phyloP scores from a whole-genome alignment of 495 filamentous ascomycete genomes.

The Platismatia glauca region DNA sequence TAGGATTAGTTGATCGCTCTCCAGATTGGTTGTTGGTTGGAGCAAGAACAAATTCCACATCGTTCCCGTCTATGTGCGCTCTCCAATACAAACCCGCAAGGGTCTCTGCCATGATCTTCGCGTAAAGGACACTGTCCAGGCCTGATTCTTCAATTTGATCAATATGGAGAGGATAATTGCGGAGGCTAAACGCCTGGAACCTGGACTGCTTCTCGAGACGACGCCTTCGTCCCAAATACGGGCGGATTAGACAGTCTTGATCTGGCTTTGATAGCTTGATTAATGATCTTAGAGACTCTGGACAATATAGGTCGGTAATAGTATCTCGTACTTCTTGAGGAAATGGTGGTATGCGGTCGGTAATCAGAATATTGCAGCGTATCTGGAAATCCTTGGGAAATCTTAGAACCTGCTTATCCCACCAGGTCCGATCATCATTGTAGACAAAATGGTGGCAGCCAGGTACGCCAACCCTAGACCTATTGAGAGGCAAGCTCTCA shows the following conservation, averaged over 20 bases:
- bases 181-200: conserved; percentile 31
- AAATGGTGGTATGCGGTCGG: conserved; percentile 37
- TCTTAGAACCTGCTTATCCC: conserved; percentile 23
- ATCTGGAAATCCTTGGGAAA: conserved; percentile 28
- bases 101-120: background rate
- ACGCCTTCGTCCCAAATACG: conserved; percentile 37
- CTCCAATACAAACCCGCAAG: background rate
- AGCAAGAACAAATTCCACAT: background rate
- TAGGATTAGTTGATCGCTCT: background rate
- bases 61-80: background rate
- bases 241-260: conserved; percentile 38
- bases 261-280: conserved; percentile 30
- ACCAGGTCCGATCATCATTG: conserved; percentile 27
- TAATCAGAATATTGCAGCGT: conserved; percentile 34
- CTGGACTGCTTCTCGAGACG: conserved; percentile 6
- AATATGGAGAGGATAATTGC: conserved; percentile 42
- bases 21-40: too few species aligned
- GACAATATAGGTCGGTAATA: conserved; percentile 32
- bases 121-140: conserved; percentile 15
- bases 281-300: conserved; percentile 13
- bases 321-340: conserved; percentile 21
- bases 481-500: conserved; percentile 4
- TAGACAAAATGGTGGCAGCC: conserved; percentile 17
- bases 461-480: conserved; percentile 10
- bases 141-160: conserved; percentile 39